phyloP scores from a whole-genome alignment of 192 early-diverging fungal genomes.

The Dispira simplex region DNA sequence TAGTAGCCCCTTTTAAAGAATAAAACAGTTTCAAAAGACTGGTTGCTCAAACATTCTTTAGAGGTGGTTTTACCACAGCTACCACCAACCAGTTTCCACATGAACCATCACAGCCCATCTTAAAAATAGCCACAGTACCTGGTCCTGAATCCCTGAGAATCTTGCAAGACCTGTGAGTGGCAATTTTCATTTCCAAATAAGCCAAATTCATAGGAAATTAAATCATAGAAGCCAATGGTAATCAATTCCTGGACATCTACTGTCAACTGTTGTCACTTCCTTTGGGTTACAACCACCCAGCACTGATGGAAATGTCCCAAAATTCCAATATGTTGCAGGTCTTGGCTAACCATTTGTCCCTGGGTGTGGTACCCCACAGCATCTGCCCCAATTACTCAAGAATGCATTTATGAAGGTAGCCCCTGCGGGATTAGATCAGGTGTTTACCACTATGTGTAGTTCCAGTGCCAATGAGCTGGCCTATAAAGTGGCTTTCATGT shows the following conservation, averaged over 20 bases:
- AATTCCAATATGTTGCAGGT: conserved; percentile 40
- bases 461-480: conserved; percentile 59
- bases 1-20: too few species aligned
- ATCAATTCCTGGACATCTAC: conserved; percentile 47
- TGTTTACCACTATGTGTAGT: conserved; percentile 56
- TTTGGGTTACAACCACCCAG: conserved; percentile 52
- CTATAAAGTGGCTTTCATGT: conserved; percentile 58
- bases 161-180: conserved; percentile 48
- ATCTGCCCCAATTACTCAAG: conserved; percentile 39
- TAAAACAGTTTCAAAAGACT: too few species aligned
- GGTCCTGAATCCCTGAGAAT: conserved; percentile 36
- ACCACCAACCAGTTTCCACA: conserved; percentile 22
- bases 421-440: conserved; percentile 44
- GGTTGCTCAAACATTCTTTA: too few species aligned
- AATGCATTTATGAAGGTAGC: conserved; percentile 47
- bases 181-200: conserved; percentile 45
- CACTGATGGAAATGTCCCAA: conserved; percentile 30
- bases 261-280: conserved; percentile 60
- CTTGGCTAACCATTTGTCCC: conserved; percentile 44
- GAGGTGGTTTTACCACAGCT: too few species aligned
- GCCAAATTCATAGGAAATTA: conserved; percentile 52
- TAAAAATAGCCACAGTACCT: conserved; percentile 33
- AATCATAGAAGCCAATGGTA: conserved; percentile 55
- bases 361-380: conserved; percentile 45
- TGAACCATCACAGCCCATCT: conserved; percentile 38